A percentile compares a stretch with the other conserved stretches of the same genome.
Evolutionary conservation across 495 filamentous ascomycete genomes (phyloP).

Genomic region (Xylaria nigripes): DNA sequence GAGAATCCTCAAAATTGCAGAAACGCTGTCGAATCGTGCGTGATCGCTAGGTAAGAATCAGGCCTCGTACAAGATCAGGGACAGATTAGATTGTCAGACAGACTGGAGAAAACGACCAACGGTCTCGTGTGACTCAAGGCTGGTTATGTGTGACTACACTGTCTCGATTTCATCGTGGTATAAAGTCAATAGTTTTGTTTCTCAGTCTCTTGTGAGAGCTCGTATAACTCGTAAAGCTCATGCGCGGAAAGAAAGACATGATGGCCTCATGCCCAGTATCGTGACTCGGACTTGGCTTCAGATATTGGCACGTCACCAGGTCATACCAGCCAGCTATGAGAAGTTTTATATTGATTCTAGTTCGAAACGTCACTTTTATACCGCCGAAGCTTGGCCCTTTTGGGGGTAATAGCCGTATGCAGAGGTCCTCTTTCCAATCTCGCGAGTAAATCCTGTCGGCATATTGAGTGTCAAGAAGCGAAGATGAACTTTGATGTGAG

Average conservation of each 20-base stretch:
- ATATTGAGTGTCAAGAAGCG: background rate
- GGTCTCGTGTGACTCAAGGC: background rate
- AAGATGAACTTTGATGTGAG: background rate
- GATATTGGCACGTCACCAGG: background rate
- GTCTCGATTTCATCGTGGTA: background rate
- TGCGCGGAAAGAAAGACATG: background rate
- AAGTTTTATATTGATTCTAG: background rate
- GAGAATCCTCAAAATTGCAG: background rate
- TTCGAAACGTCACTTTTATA: background rate
- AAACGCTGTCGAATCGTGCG: too few species aligned
- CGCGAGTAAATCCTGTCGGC: background rate
- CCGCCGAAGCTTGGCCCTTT: background rate
- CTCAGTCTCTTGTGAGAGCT: background rate
- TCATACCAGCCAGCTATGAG: background rate
- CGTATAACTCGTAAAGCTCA: background rate
- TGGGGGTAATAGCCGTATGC: background rate
- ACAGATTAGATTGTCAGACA: constrained; percentile 1
- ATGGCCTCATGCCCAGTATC: background rate
- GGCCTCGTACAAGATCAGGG: background rate
- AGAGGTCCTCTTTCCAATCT: background rate
- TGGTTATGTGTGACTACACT: background rate
- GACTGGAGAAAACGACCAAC: background rate
- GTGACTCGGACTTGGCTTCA: background rate
- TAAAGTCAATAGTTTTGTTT: background rate
- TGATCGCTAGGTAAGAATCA: background rate